These are phyloP conservation scores for Apiotrichum domesticum DNA, from an alignment of 1,284 basidiomycete genomes.

Conservation along the genomic window DNA sequence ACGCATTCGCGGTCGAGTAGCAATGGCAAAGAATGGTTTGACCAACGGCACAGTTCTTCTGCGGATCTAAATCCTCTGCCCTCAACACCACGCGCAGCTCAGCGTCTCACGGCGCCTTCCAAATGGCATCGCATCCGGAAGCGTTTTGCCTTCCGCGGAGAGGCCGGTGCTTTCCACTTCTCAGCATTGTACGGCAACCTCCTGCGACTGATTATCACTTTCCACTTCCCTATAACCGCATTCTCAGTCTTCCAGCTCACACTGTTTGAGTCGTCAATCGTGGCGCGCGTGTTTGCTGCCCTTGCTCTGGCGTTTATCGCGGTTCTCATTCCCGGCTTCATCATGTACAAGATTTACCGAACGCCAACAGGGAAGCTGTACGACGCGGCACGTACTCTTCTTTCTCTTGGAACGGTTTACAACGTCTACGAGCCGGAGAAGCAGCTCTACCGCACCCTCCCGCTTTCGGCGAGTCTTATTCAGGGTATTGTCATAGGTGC, in stretches of 20 bases:
- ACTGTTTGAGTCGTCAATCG: constrained; percentile 52
- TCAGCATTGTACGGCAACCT: constrained; percentile 65
- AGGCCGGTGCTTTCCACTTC: constrained; percentile 47
- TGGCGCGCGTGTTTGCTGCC: constrained; percentile 43
- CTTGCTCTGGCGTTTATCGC: constrained; percentile 65
- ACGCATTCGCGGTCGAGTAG: constrained; percentile 9
- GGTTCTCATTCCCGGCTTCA: constrained; percentile 64
- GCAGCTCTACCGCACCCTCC: constrained; percentile 76
- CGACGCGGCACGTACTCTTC: constrained; percentile 83
- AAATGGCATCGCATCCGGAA: constrained; percentile 36
- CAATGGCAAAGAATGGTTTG: constrained; percentile 17
- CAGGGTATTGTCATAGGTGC: constrained; percentile 79
- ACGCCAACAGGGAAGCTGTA: constrained; percentile 86
- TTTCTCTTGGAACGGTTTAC: constrained; percentile 90
- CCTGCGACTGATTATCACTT: constrained; percentile 77
- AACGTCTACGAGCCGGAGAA: constrained; percentile 89
- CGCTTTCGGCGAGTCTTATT: constrained; percentile 73
- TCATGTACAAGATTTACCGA: constrained; percentile 67
- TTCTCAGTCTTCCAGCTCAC: constrained; percentile 84
- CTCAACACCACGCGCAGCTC: constrained; percentile 2
- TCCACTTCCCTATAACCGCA: constrained; percentile 88
- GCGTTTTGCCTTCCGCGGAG: constrained; percentile 44
- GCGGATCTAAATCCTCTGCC: constrained; percentile 7
- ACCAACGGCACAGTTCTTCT: not conserved
- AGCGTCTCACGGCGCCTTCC: constrained; percentile 1